phyloP scores from a whole-genome alignment of 331 rosid species.

The Spiraea crenata region DNA sequence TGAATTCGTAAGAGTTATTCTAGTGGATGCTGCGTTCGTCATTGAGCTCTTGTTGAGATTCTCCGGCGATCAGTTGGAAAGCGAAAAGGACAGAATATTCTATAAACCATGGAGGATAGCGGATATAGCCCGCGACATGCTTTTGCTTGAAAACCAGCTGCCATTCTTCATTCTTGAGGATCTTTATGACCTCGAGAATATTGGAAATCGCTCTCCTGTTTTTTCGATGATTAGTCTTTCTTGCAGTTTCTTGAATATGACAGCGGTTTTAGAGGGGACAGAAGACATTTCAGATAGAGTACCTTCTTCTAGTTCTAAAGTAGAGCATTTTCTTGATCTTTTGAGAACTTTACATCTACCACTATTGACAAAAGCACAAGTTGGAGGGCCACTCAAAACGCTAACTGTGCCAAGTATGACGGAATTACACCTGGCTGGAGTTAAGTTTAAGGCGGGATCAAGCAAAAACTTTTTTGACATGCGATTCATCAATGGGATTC shows the following conservation, averaged over 20 bases:
- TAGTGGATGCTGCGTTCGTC: slow-evolving; percentile 36
- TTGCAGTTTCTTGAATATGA: not conserved
- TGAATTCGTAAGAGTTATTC: slow-evolving; percentile 28
- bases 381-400: too few species aligned
- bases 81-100: slow-evolving; percentile 25
- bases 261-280: not conserved
- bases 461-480: too few species aligned
- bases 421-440: too few species aligned
- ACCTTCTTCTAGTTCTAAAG: not conserved
- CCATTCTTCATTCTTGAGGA: slow-evolving; percentile 39
- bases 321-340: too few species aligned
- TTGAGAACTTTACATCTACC: too few species aligned
- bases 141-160: slow-evolving; percentile 40
- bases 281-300: not conserved
- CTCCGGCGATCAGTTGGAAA: not conserved
- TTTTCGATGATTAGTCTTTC: slow-evolving; percentile 8
- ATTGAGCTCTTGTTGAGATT: slow-evolving; percentile 27
- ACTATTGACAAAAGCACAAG: too few species aligned
- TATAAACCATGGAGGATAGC: slow-evolving; percentile 12
- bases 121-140: slow-evolving; percentile 19
- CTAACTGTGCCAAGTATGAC: too few species aligned
- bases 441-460: too few species aligned
- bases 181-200: not conserved
- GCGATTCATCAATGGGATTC: too few species aligned
- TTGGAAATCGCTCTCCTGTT: not conserved